Base-by-base conservation (phyloP, 2,329 filamentous ascomycete species). In the Huntiella moniliformis region DNA sequence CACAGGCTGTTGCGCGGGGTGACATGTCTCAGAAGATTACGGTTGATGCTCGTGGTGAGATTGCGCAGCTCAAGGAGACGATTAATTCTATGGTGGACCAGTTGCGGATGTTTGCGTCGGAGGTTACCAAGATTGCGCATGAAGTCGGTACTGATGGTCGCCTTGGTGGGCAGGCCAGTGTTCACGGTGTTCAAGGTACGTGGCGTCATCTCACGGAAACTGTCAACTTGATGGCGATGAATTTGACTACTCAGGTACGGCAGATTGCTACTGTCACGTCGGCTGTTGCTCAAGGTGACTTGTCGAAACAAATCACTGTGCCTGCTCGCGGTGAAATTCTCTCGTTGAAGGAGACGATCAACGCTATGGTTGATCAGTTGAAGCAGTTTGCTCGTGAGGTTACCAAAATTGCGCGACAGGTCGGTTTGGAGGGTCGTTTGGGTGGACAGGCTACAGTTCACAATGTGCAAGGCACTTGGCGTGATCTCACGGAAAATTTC, bases 361-460 rank as follows among this genome's bases (percentile, higher is more conserved):
- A 98, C 64, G 91, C 83, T 60, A 98, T 98, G 88, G 88, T 98
- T 53, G 91, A 95, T 60, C 91, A 95, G 61, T 69, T 98, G 48
- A 85, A 93, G 58, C 87, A 95, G 58, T 96, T 96, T 59, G 91
- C 91, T 7, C 82, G 86, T 57, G 88, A 96, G 65, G 91, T 98
- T 55, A 96, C 88, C 34, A 92, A 91, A 62, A 82, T 98, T 57
- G 88, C 88, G 34, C 81, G 85, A 60, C 88, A 96, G 63, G 91
- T 96, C 68, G 88, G 88, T 50, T 96, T 91, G 1, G 88, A 98
- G 61, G 88, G 88, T 55, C 78, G 86, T 51, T 73, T 98, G 12
- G 88, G 91, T 59, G 88, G 91, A 7, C 91, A 98, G 62, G 88
- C 91, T 42, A 91, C 86, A 15, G 83, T 96, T 5, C 88, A 94